Evolutionary conservation across 2,329 filamentous ascomycete species (phyloP).

Genomic region (Pseudogymnoascus sp.): DNA sequence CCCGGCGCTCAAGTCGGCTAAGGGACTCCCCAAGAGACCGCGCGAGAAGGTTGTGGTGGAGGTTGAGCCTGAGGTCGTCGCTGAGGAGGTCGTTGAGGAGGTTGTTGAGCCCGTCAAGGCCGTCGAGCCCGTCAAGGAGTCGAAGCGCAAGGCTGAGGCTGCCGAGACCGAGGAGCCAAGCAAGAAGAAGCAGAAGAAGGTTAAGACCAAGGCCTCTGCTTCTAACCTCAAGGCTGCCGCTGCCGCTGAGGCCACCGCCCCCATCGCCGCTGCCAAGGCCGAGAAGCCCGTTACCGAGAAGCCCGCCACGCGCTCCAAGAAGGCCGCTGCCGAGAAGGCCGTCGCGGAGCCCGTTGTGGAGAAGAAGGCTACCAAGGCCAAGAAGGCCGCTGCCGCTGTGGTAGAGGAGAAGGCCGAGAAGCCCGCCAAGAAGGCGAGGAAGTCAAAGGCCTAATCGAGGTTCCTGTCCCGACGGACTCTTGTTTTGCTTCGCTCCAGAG

Average conservation of each 20-base stretch:
- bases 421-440: slow-evolving; percentile 34
- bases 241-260: neutral
- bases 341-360: slow-evolving; percentile 30
- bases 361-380: slow-evolving; percentile 22
- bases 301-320: slow-evolving; percentile 19
- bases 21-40: slow-evolving; percentile 39
- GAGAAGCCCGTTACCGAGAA: slow-evolving; percentile 32
- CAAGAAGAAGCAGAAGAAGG: slow-evolving; percentile 16
- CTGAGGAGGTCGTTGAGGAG: slow-evolving; percentile 25
- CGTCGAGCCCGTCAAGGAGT: slow-evolving; percentile 23
- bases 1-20: slow-evolving; percentile 59
- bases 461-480: neutral
- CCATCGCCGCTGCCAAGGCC: slow-evolving; percentile 21
- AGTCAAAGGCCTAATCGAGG: slow-evolving; percentile 18
- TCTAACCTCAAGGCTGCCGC: slow-evolving; percentile 9
- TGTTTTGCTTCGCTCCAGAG: neutral
- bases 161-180: neutral
- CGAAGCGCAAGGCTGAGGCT: slow-evolving; percentile 24
- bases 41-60: slow-evolving; percentile 14
- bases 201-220: slow-evolving; percentile 16
- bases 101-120: slow-evolving; percentile 9
- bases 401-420: slow-evolving; percentile 19
- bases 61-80: slow-evolving; percentile 19
- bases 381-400: slow-evolving; percentile 10
- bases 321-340: slow-evolving; percentile 12